Evolutionary conservation across 78 protist genomes (phyloP).

Genomic region (Dictyostelium purpureum): DNA sequence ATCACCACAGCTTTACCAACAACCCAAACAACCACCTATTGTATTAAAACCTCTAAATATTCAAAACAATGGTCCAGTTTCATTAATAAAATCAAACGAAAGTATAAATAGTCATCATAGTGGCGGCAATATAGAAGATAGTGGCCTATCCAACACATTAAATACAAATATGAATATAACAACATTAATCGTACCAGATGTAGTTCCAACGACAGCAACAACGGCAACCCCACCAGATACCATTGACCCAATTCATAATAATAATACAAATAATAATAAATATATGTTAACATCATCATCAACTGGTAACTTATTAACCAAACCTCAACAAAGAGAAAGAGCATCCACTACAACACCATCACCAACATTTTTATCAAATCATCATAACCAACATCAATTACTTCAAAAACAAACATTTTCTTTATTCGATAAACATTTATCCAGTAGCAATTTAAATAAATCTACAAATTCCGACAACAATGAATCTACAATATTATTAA

Average conservation of each 20-base stretch:
- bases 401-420: neutral
- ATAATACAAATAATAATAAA: neutral
- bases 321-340: conserved; percentile 37
- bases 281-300: neutral
- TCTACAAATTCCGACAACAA: neutral
- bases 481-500: neutral
- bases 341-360: conserved; percentile 10
- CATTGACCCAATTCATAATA: too few relatives aligned
- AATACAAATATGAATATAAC: neutral
- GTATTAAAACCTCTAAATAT: neutral
- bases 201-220: too few relatives aligned
- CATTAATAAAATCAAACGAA: too few relatives aligned
- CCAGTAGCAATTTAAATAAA: neutral
- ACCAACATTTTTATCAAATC: conserved; percentile 7
- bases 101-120: too few relatives aligned
- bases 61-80: too few relatives aligned
- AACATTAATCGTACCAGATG: too few relatives aligned
- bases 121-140: neutral
- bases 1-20: neutral
- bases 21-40: neutral
- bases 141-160: too few relatives aligned
- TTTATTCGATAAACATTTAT: neutral
- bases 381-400: conserved; percentile 16
- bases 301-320: neutral
- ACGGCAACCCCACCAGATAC: too few relatives aligned